Percentiles rank a stretch among this genome's conserved stretches.
phyloP scores from a whole-genome alignment of 495 filamentous ascomycete species.

The Lasiosphaeria miniovina region DNA sequence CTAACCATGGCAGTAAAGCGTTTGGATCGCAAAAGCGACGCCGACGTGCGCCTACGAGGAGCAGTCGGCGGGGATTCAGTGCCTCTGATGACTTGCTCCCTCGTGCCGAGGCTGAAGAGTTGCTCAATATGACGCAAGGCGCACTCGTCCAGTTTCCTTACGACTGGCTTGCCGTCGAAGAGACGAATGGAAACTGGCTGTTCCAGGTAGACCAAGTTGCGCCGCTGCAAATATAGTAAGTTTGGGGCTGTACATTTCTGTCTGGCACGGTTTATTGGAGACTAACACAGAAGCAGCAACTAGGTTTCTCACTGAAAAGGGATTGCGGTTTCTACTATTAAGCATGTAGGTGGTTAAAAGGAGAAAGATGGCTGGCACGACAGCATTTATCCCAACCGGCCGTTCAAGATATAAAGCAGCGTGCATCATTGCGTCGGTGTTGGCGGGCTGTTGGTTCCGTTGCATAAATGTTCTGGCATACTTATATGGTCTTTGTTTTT shows the following conservation, averaged over 20 bases:
- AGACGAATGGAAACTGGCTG: conserved; percentile 91
- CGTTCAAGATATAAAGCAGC: no score
- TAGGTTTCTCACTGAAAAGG: neutral
- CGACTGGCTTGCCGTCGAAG: conserved; percentile 89
- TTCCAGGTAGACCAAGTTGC: conserved; percentile 95
- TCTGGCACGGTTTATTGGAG: neutral
- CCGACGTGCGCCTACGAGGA: conserved; percentile 73
- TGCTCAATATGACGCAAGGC: conserved; percentile 81
- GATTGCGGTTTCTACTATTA: no score
- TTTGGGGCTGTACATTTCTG: conserved; percentile 14
- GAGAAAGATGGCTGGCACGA: neutral
- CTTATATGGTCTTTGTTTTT: no score
- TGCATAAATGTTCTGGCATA: no score
- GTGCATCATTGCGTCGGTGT: no score
- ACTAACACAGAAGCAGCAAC: conserved; percentile 16
- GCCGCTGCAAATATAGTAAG: conserved; percentile 97
- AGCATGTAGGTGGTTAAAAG: neutral
- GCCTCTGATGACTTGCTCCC: conserved; percentile 62
- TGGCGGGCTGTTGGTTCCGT: no score
- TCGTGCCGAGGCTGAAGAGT: conserved; percentile 69
- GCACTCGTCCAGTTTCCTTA: conserved; percentile 89
- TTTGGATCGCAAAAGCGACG: conserved; percentile 45
- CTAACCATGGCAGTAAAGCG: conserved; percentile 13
- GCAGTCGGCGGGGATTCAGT: conserved; percentile 68
- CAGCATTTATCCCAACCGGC: no score